phyloP scores from a whole-genome alignment of 1,284 basidiomycete genomes.

The Schizophyllum amplum region DNA sequence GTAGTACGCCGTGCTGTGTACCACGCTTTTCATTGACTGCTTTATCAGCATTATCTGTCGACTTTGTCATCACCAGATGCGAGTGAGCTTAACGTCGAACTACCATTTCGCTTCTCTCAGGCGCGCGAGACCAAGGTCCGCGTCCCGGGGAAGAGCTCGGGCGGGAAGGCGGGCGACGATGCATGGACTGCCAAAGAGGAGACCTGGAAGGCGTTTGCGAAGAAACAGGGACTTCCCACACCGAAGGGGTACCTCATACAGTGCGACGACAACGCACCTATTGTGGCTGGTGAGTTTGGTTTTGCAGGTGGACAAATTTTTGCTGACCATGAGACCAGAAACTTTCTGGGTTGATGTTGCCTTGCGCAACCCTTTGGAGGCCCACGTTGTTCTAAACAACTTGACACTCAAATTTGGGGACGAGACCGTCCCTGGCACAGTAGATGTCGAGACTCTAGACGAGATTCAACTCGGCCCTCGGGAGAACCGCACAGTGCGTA shows the following conservation, averaged over 20 bases:
- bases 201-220: conserved; percentile 56
- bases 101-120: conserved; percentile 55
- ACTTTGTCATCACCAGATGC: conserved; percentile 5
- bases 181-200: conserved; percentile 40
- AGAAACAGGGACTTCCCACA: conserved; percentile 28
- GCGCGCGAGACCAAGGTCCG: conserved; percentile 45
- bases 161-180: conserved; percentile 17
- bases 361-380: conserved; percentile 60
- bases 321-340: conserved; percentile 34
- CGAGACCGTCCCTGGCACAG: conserved; percentile 22
- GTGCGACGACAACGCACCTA: background rate
- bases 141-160: conserved; percentile 38
- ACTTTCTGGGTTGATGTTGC: conserved; percentile 68
- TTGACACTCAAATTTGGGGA: conserved; percentile 47
- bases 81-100: conserved; percentile 33
- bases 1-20: conserved; percentile 13
- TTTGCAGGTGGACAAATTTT: background rate
- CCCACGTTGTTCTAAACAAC: conserved; percentile 57
- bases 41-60: background rate
- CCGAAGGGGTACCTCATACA: conserved; percentile 38
- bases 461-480: conserved; percentile 48
- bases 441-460: conserved; percentile 51
- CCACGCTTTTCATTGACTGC: no score
- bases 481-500: conserved; percentile 50
- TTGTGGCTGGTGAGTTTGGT: conserved; percentile 48